Evolutionary conservation across 306 rosid genomes (phyloP).

Genomic region (Sophora flavescens): DNA sequence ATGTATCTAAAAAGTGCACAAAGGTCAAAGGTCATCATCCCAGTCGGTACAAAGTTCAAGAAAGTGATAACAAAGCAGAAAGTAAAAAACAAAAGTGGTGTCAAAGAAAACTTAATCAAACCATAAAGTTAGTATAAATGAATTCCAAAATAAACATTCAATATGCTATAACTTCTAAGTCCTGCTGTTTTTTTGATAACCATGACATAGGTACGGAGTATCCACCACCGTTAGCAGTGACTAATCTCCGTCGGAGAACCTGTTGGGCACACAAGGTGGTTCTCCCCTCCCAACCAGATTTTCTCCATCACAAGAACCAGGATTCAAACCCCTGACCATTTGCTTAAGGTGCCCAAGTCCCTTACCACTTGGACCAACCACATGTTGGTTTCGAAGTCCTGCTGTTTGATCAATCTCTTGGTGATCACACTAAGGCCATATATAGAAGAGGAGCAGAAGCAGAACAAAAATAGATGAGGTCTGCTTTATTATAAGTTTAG

Average conservation of each 20-base stretch:
- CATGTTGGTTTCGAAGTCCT: constrained; percentile 30
- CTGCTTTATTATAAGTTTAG: background rate
- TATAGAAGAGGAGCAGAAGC: background rate
- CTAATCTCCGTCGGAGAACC: too few relatives aligned
- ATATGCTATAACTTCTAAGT: constrained; percentile 1
- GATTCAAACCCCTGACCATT: too few relatives aligned
- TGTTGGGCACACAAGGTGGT: too few relatives aligned
- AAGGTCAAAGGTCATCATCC: constrained; percentile 22
- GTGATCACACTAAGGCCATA: constrained; percentile 28
- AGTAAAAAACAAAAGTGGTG: background rate
- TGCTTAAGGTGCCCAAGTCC: too few relatives aligned
- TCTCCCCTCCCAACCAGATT: too few relatives aligned
- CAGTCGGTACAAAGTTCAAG: constrained; percentile 27
- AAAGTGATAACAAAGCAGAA: constrained; percentile 28
- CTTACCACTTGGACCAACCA: too few relatives aligned
- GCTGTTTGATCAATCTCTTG: constrained; percentile 37
- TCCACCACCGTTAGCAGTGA: too few relatives aligned
- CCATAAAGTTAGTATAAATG: constrained; percentile 14
- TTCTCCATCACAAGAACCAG: too few relatives aligned
- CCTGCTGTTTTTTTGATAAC: constrained; percentile 19
- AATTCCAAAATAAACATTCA: constrained; percentile 26
- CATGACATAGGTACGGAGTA: too few relatives aligned
- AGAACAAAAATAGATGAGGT: background rate
- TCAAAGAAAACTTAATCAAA: constrained; percentile 19
- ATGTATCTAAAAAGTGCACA: constrained; percentile 66